A percentile compares a stretch with the other conserved stretches of the same genome.
These are phyloP conservation scores for Diaporthe nobilis DNA, from an alignment of 2,329 filamentous ascomycete genomes.

Conservation along the genomic window DNA sequence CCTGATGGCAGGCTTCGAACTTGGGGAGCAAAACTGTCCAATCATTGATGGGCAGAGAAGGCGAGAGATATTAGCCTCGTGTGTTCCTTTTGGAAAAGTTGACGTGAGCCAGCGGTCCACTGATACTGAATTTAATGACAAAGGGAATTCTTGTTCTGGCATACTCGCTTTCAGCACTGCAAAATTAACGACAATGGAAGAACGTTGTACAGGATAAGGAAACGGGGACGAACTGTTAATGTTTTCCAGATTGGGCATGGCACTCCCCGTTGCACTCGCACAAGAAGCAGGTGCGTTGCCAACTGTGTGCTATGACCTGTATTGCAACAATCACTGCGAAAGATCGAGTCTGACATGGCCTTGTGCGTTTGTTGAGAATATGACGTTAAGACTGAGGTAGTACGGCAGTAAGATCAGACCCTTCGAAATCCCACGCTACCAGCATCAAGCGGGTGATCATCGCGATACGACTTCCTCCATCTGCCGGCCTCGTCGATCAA, in stretches of 20 bases:
- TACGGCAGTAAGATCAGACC: not conserved
- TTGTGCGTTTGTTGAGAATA: not conserved
- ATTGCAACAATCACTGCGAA: too few relatives aligned
- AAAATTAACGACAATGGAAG: not conserved
- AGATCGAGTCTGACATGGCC: not conserved
- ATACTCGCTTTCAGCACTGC: not conserved
- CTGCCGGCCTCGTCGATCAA: not conserved
- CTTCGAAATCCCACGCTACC: not conserved
- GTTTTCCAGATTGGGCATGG: not conserved
- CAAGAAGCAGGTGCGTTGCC: not conserved
- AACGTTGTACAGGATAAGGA: not conserved
- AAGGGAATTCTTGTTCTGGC: not conserved
- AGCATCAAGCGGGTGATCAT: not conserved
- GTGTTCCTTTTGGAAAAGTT: not conserved
- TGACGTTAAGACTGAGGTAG: conserved; percentile 7
- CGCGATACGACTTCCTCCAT: not conserved
- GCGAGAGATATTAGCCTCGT: not conserved
- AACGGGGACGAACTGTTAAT: not conserved
- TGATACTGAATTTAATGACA: not conserved
- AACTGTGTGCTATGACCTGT: not conserved
- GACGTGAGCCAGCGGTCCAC: too few relatives aligned
- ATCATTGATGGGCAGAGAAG: not conserved
- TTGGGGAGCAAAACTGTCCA: not conserved
- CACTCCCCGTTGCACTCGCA: not conserved
- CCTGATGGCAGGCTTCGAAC: not conserved